Base-by-base conservation (phyloP, 2,329 filamentous ascomycete genomes). In the Penicillium sp. region DNA sequence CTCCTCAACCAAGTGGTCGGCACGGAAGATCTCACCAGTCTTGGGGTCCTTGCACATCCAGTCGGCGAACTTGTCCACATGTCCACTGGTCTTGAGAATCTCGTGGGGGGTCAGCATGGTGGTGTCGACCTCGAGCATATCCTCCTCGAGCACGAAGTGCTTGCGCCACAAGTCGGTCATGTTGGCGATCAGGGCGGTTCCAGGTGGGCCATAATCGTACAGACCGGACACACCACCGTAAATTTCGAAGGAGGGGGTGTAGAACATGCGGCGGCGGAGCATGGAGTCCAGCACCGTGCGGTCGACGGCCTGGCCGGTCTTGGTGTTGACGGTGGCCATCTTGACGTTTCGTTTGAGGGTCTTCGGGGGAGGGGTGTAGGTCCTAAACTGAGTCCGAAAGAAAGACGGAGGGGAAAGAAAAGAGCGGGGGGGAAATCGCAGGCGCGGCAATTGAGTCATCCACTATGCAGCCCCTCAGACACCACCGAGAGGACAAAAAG, bases 11-110 rank as follows among this genome's bases (percentile, higher is more conserved):
- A 97, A 85, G 80, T 99, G 94, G 73, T 99, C 94, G 57, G 94
- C 92, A 67, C 94, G 87, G 74, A 99, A 87, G 71, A 97, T 96
- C 76, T 99, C 94, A 73, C 94, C 94, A 69, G 89, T 96, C 83
- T 96, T 95, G 62, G 93, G 91, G 76, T 99, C 94, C 78, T 96
- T 96, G 87, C 91, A 96, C 92, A 97, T 97, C 91, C 90, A 97
- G 76, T 97, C 93, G 76, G 91, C 90, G 72, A 97, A 97, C 78
- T 96, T 96, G 76, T 97, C 93, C 64, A 97, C 94, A 79, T 99
- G 94, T 63, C 94, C 94, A 75, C 87, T 90, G 53, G 93, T 96
- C 84, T 97, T 96, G 71, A 99, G 85, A 38, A 99, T 91, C 47
- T 94, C 90, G 70, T 94, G 87, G 34, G 94, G 94, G 40, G 94